phyloP scores from a whole-genome alignment of 257 asterid species.

The Anisodus acutangulus region DNA sequence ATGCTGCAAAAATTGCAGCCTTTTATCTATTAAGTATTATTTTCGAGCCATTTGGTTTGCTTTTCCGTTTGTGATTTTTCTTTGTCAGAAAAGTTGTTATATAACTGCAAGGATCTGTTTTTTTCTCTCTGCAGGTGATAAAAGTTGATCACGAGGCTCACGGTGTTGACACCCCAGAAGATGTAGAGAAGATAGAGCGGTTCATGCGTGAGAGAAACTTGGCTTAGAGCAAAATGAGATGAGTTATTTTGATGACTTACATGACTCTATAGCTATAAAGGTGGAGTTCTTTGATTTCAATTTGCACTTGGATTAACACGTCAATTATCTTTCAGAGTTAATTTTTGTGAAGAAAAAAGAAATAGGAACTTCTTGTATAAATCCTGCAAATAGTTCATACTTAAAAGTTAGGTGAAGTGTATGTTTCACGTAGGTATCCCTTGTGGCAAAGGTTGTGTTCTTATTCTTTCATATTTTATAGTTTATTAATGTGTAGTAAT shows the following conservation, averaged over 20 bases:
- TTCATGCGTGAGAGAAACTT: conserved; percentile 31
- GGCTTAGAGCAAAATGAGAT: conserved; percentile 1
- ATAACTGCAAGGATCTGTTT: neutral
- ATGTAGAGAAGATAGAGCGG: conserved; percentile 31
- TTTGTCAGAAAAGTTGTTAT: neutral
- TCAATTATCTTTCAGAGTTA: neutral
- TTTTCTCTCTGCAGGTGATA: neutral
- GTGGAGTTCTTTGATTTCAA: neutral
- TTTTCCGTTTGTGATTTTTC: neutral
- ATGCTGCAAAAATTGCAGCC: neutral
- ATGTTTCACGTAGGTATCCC: neutral
- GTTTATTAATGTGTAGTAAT: neutral
- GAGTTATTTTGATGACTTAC: neutral
- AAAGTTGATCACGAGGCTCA: conserved; percentile 34
- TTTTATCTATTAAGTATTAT: neutral
- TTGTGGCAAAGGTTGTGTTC: conserved; percentile 7
- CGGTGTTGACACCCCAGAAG: conserved; percentile 30
- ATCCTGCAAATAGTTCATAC: conserved; percentile 17
- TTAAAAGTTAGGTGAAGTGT: neutral
- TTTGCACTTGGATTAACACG: neutral
- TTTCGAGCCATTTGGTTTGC: neutral
- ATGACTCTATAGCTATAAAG: neutral
- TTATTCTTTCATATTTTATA: neutral
- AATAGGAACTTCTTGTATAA: neutral
- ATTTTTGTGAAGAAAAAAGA: neutral